Evolutionary conservation across 2,329 filamentous ascomycete genomes (phyloP), one percentile per base, ranked within the genome.

Genomic region (Colletotrichum lentis): DNA sequence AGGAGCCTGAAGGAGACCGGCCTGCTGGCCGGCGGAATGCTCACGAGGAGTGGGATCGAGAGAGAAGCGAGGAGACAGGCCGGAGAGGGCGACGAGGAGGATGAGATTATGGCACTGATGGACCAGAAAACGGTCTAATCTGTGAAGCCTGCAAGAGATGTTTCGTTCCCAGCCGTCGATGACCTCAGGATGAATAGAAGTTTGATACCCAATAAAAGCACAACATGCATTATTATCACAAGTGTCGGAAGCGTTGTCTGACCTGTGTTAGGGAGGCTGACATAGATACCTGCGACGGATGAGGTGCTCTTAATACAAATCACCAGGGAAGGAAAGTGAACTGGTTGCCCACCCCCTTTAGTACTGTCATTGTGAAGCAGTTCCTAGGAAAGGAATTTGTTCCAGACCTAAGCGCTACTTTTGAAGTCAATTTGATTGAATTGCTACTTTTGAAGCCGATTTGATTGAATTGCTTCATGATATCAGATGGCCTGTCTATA

Each of bases 1-100:
- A 80, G 79, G 68, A 83, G 83, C 49, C 89, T 52, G 2, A 92
- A 74, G 84, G 79, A 73, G 83, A 84, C 58, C 85, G 84, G 58
- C 85, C 88, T 84, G 18, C 73, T 77, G 1, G 74, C 74, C 5
- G 75, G 75, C 46, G 84, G 82, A 3, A 85, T 92, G 75, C 75
- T 92, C 71, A 88, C 83, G 20, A 82, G 88, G 39, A 81, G 82
- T 12, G 82, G 81, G 39, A 77, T 94, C 12, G 85, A 89, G 63
- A 79, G 75, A 5, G 90, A 92, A 77, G 78, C 93, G 75, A 82
- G 84, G 72, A 82, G 80, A 73, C 83, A 84, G 69, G 83, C 83
- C 3, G 62, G 85, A 27, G 73, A 71, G 27, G 69, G 71, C 2
- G 81, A 84, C 55, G 78, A 81, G 65, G 83, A 85, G 70, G 76